Base-by-base conservation (phyloP, 208 protist species). In the Trypanosoma brucei region DNA sequence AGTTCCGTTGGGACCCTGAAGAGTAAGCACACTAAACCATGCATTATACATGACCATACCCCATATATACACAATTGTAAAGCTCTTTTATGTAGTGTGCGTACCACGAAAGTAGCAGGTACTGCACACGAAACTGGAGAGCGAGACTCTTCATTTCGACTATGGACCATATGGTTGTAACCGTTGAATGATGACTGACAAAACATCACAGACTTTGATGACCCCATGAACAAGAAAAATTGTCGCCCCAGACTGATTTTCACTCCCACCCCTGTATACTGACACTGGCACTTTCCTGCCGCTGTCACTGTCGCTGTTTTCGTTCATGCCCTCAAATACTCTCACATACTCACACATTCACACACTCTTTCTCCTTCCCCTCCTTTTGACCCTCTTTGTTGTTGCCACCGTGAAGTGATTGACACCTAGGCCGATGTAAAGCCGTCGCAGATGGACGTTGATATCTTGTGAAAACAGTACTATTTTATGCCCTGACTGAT, bases 391-490 rank as follows among this genome's bases (percentile, higher is more conserved):
- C 46, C 36, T 55, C 56, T 45, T 51, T 48, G 22, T 31, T 56
- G 8, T 49, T 65, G 37, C 33, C 14, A 44, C 34, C 45, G 53
- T 42, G 66, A 71, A 13, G 46, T 71, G 66, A 71, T 71, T 55
- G 70, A 75, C 36, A 60, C 36, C 70, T 34, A 70, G 70, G 70
- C 70, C 55, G 70, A 75, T 75, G 70, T 75, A 75, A 75, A 75
- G 70, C 70, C 70, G 70, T 75, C 70, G 70, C 70, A 75, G 70
- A 75, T 75, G 70, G 70, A 75, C 70, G 4, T 75, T 67, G 62
- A 67, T 39, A 49, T 14, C 4, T 4, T 50, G 50, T 75, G 69
- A 75, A 75, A 75, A 68, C 69, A 57, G 22, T 31, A 39, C 66
- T 63, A 40, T 13, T 63, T 63, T 33, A 58, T 36, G 69, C 69